phyloP scores from a whole-genome alignment of 225 moss, liverwort and hornwort genomes.

The Ulota crispa region DNA sequence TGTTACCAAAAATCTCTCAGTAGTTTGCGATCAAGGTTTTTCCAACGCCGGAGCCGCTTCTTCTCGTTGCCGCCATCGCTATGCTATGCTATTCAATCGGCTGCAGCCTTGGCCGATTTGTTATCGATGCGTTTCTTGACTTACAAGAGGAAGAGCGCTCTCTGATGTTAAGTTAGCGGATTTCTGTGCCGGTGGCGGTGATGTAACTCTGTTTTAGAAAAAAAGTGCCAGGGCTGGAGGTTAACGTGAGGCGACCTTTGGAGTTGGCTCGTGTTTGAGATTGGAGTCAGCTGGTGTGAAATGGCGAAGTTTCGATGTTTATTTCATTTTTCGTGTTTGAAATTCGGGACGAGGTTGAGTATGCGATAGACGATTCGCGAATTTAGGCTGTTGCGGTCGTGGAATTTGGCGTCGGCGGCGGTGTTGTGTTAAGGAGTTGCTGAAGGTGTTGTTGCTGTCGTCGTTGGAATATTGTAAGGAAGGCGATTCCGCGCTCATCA shows the following conservation, averaged over 20 bases:
- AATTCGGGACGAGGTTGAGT: conserved; percentile 11
- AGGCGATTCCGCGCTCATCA: not conserved
- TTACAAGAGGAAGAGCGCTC: not conserved
- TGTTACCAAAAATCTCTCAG: not conserved
- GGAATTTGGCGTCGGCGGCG: not conserved
- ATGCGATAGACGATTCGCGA: not conserved
- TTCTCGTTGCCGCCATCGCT: not conserved
- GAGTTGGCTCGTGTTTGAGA: not conserved
- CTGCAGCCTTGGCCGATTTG: not conserved
- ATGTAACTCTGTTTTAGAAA: not conserved
- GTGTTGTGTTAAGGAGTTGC: not conserved
- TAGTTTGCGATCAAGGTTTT: not conserved
- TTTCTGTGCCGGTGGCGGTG: not conserved
- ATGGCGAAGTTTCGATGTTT: conserved; percentile 3
- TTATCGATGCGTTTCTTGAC: not conserved
- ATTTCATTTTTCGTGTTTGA: not conserved
- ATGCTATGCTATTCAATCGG: too few relatives aligned
- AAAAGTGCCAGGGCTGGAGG: not conserved
- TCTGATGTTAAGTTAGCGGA: not conserved
- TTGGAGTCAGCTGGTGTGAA: not conserved
- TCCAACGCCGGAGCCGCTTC: not conserved
- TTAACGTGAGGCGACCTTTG: not conserved
- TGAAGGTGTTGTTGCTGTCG: not conserved
- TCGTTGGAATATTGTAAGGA: not conserved
- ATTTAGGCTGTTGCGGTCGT: not conserved